These are phyloP conservation scores for Linum tenue DNA, from an alignment of 345 rosid genomes.

Conservation along the genomic window DNA sequence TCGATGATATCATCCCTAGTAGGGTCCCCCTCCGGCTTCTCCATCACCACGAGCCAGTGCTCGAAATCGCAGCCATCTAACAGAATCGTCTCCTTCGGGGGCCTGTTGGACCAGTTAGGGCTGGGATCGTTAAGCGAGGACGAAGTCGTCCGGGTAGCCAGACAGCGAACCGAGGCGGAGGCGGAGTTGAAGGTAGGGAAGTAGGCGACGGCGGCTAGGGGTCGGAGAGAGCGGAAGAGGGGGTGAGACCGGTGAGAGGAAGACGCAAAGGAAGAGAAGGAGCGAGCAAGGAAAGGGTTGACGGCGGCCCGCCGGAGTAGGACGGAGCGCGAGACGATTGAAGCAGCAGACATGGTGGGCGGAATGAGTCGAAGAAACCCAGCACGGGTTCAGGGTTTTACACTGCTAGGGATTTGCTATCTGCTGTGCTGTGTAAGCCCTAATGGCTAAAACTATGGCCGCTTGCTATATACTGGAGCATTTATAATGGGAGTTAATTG, in stretches of 20 bases:
- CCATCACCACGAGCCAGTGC: conserved; percentile 92
- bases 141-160: conserved; percentile 43
- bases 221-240: neutral
- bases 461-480: too few relatives aligned
- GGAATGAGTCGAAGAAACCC: too few relatives aligned
- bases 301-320: too few relatives aligned
- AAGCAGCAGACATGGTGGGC: too few relatives aligned
- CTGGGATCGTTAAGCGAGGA: conserved; percentile 61
- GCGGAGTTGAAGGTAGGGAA: neutral
- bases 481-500: too few relatives aligned
- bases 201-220: neutral
- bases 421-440: too few relatives aligned
- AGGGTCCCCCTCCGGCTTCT: conserved; percentile 47
- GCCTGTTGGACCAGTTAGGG: conserved; percentile 90
- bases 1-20: conserved; percentile 88
- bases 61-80: conserved; percentile 91
- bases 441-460: too few relatives aligned
- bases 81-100: conserved; percentile 84
- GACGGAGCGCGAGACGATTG: too few relatives aligned
- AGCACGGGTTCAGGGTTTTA: too few relatives aligned
- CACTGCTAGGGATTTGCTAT: too few relatives aligned
- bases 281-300: neutral
- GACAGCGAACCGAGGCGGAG: conserved; percentile 3
- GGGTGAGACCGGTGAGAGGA: neutral
- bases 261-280: neutral